These are phyloP conservation scores for Tuber microsphaerosporum DNA, from an alignment of 495 filamentous ascomycete genomes.

Conservation along the genomic window DNA sequence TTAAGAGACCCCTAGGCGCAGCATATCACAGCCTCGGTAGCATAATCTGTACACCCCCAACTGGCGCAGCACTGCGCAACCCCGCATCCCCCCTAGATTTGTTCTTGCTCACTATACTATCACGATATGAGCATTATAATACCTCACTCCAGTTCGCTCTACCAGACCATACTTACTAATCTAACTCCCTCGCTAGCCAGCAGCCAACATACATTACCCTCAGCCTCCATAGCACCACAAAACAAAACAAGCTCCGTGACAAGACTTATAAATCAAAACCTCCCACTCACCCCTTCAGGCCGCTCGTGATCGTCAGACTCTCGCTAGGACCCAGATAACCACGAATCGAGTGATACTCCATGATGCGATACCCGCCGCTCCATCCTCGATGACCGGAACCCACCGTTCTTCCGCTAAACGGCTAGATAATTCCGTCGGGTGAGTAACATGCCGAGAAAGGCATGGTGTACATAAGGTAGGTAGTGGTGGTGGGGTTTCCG, in stretches of 20 bases:
- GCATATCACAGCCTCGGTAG: neutral
- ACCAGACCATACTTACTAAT: too few species aligned
- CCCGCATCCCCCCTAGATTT: neutral
- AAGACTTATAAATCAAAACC: neutral
- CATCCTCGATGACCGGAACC: neutral
- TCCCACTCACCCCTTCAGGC: neutral
- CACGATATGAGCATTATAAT: too few species aligned
- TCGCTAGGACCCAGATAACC: neutral
- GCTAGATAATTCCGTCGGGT: neutral
- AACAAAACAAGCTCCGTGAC: neutral
- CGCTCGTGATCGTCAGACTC: neutral
- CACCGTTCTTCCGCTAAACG: neutral
- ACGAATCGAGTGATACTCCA: neutral
- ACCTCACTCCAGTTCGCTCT: too few species aligned
- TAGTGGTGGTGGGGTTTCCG: neutral
- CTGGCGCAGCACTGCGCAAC: neutral
- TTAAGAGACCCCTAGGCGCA: neutral
- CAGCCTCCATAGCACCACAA: neutral
- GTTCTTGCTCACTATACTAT: neutral
- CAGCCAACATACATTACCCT: too few species aligned
- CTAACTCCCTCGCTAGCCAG: too few species aligned
- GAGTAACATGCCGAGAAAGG: neutral
- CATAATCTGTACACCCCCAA: neutral
- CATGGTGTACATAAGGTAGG: neutral
- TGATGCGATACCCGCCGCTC: neutral